Evolutionary conservation across 176 grass and related monocot species (phyloP).

Genomic region (Aegilops tauschii): DNA sequence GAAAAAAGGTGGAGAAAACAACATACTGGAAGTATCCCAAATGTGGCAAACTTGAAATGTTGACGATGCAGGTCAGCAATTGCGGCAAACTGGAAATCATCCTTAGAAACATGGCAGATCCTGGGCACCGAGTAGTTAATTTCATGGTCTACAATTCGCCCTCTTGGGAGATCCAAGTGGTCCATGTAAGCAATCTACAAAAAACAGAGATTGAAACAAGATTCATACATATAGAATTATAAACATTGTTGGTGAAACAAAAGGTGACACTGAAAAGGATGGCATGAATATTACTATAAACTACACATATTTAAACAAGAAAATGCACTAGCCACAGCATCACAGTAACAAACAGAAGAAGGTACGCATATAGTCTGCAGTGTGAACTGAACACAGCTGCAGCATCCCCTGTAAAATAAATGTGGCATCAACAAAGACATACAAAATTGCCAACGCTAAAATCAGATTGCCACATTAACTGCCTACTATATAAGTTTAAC

Average conservation of each 20-base stretch:
- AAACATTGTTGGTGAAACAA: background rate
- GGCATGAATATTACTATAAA: background rate
- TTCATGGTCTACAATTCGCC: background rate
- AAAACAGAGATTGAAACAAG: background rate
- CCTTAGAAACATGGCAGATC: constrained; percentile 16
- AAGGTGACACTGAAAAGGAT: background rate
- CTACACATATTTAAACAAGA: background rate
- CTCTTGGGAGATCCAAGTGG: constrained; percentile 17
- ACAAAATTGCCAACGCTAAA: background rate
- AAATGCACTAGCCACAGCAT: background rate
- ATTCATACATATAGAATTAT: background rate
- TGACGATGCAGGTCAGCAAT: constrained; percentile 18
- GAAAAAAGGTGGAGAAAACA: background rate
- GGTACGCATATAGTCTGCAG: background rate
- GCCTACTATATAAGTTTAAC: background rate
- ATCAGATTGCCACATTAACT: background rate
- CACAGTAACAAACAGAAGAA: background rate
- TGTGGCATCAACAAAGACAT: background rate
- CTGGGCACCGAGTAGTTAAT: constrained; percentile 18
- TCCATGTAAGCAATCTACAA: constrained; percentile 12
- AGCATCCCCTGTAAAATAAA: background rate
- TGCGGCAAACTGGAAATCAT: background rate
- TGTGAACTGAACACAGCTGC: background rate
- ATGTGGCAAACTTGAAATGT: constrained; percentile 4
- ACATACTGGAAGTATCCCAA: constrained; percentile 6